Conservation (phyloP, 1,284 basidiomycete species). For the Rugosomyces carneus region DNA sequence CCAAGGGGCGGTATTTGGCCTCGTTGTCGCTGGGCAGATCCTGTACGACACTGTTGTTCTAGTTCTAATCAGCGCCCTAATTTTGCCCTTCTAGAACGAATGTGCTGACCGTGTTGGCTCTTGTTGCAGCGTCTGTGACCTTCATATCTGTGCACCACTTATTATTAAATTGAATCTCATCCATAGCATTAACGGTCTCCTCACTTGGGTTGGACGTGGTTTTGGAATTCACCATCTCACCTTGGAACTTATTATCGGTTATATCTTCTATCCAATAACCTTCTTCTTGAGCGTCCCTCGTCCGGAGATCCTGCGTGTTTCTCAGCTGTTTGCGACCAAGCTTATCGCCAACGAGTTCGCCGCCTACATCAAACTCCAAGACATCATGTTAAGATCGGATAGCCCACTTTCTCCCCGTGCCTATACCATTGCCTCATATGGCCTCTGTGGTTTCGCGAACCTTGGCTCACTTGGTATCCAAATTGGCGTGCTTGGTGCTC, state of each 20-base stretch:
- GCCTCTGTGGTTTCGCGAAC: conserved; percentile 89
- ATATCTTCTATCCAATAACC: conserved; percentile 82
- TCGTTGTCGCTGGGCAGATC: conserved; percentile 82
- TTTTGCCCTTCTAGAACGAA: conserved; percentile 46
- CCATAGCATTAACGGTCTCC: conserved; percentile 67
- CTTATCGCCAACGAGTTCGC: conserved; percentile 86
- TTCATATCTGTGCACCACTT: neutral
- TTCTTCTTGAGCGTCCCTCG: conserved; percentile 81
- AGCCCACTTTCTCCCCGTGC: conserved; percentile 65
- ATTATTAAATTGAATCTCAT: neutral
- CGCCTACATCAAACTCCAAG: conserved; percentile 62
- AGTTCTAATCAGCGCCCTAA: neutral
- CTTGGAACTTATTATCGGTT: conserved; percentile 78
- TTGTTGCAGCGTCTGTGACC: conserved; percentile 55
- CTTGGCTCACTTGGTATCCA: conserved; percentile 84
- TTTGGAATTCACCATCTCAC: conserved; percentile 82
- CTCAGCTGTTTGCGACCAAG: conserved; percentile 82
- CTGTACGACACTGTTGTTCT: conserved; percentile 40
- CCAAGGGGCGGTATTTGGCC: conserved; percentile 81
- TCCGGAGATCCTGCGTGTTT: conserved; percentile 64
- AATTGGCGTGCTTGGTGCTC: conserved; percentile 80
- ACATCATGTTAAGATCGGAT: conserved; percentile 36
- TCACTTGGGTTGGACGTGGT: conserved; percentile 86
- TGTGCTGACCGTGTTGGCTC: conserved; percentile 74
- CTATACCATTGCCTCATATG: conserved; percentile 76